These are phyloP conservation scores for Tuber calosporum DNA, from an alignment of 495 filamentous ascomycete species.

Conservation along the genomic window DNA sequence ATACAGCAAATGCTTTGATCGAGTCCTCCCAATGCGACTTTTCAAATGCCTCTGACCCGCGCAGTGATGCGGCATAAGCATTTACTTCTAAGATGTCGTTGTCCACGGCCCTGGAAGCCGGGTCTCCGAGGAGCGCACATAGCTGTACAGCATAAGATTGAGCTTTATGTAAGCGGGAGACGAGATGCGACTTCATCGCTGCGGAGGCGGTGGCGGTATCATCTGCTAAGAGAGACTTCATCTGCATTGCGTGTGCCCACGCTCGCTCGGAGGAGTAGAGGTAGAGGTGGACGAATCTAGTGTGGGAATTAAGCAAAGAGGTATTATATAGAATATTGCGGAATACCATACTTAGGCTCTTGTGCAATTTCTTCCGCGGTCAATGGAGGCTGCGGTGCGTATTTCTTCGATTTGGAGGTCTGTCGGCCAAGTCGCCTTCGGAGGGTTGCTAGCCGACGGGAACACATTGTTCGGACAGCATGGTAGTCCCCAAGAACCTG, in stretches of 20 bases:
- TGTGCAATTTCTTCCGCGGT: conserved; percentile 68
- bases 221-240: conserved; percentile 75
- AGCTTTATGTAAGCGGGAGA: conserved; percentile 77
- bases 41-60: conserved; percentile 71
- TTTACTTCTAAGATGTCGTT: conserved; percentile 75
- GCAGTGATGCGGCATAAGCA: conserved; percentile 69
- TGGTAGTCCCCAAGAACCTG: conserved; percentile 82
- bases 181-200: conserved; percentile 72
- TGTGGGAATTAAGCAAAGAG: conserved; percentile 27
- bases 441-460: conserved; percentile 70
- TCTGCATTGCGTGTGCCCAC: conserved; percentile 93
- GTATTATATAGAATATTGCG: conserved; percentile 6
- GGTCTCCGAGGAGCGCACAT: conserved; percentile 54
- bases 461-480: conserved; percentile 72
- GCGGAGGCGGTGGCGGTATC: conserved; percentile 72
- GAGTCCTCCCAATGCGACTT: conserved; percentile 79
- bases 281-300: conserved; percentile 69
- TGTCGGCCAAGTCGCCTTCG: conserved; percentile 77
- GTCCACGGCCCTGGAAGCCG: conserved; percentile 56
- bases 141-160: conserved; percentile 61
- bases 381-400: conserved; percentile 60
- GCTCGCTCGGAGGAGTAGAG: conserved; percentile 83
- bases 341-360: conserved; percentile 62
- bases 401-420: conserved; percentile 78
- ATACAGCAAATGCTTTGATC: conserved; percentile 63